These are phyloP conservation scores for Trametes punicea DNA, from an alignment of 768 basidiomycete species.

Conservation along the genomic window DNA sequence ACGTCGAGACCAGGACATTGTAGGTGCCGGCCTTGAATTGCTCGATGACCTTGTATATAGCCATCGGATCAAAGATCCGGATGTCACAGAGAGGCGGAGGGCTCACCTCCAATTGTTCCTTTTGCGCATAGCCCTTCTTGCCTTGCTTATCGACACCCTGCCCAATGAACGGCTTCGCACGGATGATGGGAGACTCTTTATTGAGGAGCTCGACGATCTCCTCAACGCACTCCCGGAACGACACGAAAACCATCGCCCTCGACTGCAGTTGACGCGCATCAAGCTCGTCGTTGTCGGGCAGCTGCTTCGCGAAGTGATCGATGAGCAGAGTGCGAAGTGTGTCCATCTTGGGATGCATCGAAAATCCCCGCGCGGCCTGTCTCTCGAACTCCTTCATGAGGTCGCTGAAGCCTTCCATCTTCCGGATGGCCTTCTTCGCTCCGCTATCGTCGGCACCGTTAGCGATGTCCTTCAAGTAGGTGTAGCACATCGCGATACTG, in stretches of 20 bases:
- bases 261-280: constrained; percentile 39
- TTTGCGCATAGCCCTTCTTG: constrained; percentile 85
- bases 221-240: constrained; percentile 86
- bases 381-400: constrained; percentile 65
- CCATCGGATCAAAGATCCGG: background rate
- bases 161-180: constrained; percentile 85
- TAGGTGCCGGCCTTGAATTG: constrained; percentile 84
- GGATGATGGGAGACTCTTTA: constrained; percentile 71
- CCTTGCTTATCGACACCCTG: constrained; percentile 85
- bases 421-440: constrained; percentile 44
- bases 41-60: constrained; percentile 61
- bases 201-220: constrained; percentile 85
- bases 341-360: constrained; percentile 90
- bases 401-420: constrained; percentile 58
- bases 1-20: constrained; percentile 94
- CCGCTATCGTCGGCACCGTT: constrained; percentile 36
- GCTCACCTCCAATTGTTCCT: constrained; percentile 80
- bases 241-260: constrained; percentile 91
- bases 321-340: constrained; percentile 69
- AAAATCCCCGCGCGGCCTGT: constrained; percentile 52
- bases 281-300: constrained; percentile 39
- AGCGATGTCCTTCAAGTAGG: constrained; percentile 49
- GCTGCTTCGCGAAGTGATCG: constrained; percentile 68
- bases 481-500: constrained; percentile 76
- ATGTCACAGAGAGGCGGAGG: background rate